phyloP scores from a whole-genome alignment of 345 rosid genomes.

The Triadica sebifera region DNA sequence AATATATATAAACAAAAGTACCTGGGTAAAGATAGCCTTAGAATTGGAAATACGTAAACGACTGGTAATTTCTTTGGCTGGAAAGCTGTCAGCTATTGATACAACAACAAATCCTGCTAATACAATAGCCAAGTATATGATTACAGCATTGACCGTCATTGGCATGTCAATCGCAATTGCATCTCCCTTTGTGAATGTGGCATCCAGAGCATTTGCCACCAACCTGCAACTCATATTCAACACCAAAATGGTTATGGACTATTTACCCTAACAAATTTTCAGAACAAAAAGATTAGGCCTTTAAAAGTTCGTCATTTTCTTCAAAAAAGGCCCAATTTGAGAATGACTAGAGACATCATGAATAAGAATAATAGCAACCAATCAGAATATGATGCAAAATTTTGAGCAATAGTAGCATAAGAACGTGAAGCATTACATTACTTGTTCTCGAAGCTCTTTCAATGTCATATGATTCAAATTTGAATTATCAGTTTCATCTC shows the following conservation, averaged over 20 bases:
- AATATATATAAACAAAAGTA: neutral
- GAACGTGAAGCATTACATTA: slow-evolving; percentile 52
- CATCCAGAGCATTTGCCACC: slow-evolving; percentile 72
- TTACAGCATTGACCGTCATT: slow-evolving; percentile 79
- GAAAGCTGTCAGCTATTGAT: slow-evolving; percentile 96
- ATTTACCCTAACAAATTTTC: neutral
- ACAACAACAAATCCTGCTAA: slow-evolving; percentile 78
- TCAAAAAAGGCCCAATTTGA: neutral
- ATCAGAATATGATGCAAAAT: slow-evolving; percentile 1
- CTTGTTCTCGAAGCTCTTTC: slow-evolving; percentile 67
- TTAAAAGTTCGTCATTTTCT: neutral
- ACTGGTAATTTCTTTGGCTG: slow-evolving; percentile 75
- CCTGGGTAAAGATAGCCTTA: slow-evolving; percentile 87
- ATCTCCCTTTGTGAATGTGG: slow-evolving; percentile 66
- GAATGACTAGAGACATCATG: neutral
- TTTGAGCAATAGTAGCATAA: neutral
- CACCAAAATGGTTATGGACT: neutral
- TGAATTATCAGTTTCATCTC: slow-evolving; percentile 65
- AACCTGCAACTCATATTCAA: slow-evolving; percentile 42
- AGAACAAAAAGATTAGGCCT: neutral
- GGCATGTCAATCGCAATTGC: slow-evolving; percentile 94
- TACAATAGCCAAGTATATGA: slow-evolving; percentile 77
- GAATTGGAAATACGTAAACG: slow-evolving; percentile 75
- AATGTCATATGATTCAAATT: slow-evolving; percentile 51
- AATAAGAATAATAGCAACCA: too few species aligned